A percentile compares a stretch with the other conserved stretches of the same genome.
These are phyloP conservation scores for Solanum medicagineum DNA, from an alignment of 257 asterid species.

Conservation along the genomic window DNA sequence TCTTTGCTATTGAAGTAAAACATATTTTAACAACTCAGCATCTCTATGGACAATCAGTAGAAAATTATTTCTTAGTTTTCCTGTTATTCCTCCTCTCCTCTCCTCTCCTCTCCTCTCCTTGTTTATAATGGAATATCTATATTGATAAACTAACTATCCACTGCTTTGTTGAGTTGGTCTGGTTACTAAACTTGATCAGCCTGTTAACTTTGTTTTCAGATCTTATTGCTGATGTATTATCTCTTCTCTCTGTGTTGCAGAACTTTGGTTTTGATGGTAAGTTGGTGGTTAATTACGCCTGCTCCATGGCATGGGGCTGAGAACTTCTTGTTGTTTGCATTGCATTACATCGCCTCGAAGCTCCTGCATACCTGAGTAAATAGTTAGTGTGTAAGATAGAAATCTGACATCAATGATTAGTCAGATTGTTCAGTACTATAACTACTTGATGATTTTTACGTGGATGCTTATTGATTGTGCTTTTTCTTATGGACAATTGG, in stretches of 20 bases:
- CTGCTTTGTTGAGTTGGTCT: neutral
- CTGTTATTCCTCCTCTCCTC: neutral
- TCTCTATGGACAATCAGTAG: neutral
- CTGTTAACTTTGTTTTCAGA: neutral
- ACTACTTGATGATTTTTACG: neutral
- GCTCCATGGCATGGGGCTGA: slow-evolving; percentile 99
- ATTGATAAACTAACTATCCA: neutral
- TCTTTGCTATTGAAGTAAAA: neutral
- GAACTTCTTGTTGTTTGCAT: neutral
- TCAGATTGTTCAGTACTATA: neutral
- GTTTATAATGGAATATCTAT: neutral
- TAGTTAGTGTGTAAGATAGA: neutral
- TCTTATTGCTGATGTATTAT: neutral
- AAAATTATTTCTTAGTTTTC: neutral
- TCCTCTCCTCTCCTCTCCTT: neutral
- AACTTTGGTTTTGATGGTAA: slow-evolving; percentile 90
- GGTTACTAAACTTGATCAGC: neutral
- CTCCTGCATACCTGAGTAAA: neutral
- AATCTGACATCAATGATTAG: neutral
- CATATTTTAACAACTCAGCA: neutral
- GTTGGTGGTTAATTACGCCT: slow-evolving; percentile 85
- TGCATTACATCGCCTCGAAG: neutral
- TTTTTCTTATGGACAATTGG: neutral
- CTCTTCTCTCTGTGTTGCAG: slow-evolving; percentile 25
- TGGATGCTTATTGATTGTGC: neutral